Conservation (phyloP, 768 basidiomycete genomes). For the Boletales sp. region DNA sequence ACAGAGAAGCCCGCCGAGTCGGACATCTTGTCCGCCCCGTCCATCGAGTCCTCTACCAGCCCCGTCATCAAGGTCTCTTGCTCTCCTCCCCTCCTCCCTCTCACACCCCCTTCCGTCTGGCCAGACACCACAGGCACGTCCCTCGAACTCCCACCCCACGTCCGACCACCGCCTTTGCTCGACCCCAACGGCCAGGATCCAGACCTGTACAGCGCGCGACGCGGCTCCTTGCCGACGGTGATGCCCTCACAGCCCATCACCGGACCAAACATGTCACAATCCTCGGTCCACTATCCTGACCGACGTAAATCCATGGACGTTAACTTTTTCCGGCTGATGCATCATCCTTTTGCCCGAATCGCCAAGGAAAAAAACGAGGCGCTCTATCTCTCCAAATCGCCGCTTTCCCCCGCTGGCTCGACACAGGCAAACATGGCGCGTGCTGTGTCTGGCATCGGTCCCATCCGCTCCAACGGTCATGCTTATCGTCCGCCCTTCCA, state of each 20-base stretch:
- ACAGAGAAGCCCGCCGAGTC: constrained; percentile 34
- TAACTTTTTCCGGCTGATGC: constrained; percentile 51
- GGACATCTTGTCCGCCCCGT: constrained; percentile 1
- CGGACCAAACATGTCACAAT: constrained; percentile 32
- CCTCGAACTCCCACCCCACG: constrained; percentile 20
- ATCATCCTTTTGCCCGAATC: constrained; percentile 35
- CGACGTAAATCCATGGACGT: constrained; percentile 38
- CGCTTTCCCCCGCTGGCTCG: constrained; percentile 29
- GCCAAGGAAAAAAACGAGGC: constrained; percentile 35
- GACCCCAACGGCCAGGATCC: constrained; percentile 23
- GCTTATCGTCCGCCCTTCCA: constrained; percentile 32
- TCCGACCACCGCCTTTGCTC: constrained; percentile 21
- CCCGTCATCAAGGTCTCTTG: constrained; percentile 23
- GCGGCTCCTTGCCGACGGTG: constrained; percentile 53
- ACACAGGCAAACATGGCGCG: constrained; percentile 35
- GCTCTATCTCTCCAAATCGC: constrained; percentile 30
- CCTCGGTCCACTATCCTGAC: constrained; percentile 32
- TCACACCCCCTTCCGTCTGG: constrained; percentile 21
- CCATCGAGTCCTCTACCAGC: constrained; percentile 5
- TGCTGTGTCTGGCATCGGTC: constrained; percentile 32
- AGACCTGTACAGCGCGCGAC: constrained; percentile 37
- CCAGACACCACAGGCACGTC: constrained; percentile 33
- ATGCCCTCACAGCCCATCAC: constrained; percentile 27
- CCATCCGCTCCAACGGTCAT: constrained; percentile 45
- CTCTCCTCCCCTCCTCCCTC: constrained; percentile 15